phyloP scores from a whole-genome alignment of 441 rosid species.

The Sinapis alba region DNA sequence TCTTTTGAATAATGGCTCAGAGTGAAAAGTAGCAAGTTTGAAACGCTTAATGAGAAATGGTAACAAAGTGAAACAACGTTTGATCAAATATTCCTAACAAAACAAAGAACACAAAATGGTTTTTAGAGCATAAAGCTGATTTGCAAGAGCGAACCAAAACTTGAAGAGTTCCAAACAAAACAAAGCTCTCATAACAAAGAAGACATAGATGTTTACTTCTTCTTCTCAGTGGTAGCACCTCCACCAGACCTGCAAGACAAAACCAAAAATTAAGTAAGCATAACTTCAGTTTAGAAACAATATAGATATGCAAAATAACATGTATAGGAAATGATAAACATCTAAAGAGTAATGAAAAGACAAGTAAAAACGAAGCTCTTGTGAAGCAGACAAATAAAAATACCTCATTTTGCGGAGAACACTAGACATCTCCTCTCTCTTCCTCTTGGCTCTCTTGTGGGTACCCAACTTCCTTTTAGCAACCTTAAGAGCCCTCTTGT shows the following conservation, averaged over 20 bases:
- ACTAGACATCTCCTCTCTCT: conserved; percentile 72
- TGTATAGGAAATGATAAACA: background rate
- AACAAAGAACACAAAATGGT: conserved; percentile 1
- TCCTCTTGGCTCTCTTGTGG: conserved; percentile 72
- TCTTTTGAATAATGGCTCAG: no score
- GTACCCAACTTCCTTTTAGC: conserved; percentile 73
- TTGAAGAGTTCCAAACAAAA: conserved; percentile 10
- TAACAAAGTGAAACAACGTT: conserved; percentile 16
- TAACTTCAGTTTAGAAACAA: background rate
- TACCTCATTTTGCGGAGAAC: conserved; percentile 70
- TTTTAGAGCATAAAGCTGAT: conserved; percentile 7
- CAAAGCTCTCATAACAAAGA: conserved; percentile 15
- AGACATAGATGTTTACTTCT: conserved; percentile 35
- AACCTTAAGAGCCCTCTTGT: conserved; percentile 59
- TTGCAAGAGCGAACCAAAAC: conserved; percentile 9
- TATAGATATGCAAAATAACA: background rate
- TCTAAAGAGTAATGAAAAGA: background rate
- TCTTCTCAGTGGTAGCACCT: conserved; percentile 48
- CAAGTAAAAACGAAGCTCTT: background rate
- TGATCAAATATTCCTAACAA: conserved; percentile 20
- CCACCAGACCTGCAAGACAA: conserved; percentile 45
- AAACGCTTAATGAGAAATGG: background rate
- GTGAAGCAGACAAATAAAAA: background rate
- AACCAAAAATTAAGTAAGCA: background rate
- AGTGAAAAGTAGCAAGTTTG: background rate